These are phyloP conservation scores for Desmodesmus armatus DNA, from an alignment of 139 green algal species.

Conservation along the genomic window DNA sequence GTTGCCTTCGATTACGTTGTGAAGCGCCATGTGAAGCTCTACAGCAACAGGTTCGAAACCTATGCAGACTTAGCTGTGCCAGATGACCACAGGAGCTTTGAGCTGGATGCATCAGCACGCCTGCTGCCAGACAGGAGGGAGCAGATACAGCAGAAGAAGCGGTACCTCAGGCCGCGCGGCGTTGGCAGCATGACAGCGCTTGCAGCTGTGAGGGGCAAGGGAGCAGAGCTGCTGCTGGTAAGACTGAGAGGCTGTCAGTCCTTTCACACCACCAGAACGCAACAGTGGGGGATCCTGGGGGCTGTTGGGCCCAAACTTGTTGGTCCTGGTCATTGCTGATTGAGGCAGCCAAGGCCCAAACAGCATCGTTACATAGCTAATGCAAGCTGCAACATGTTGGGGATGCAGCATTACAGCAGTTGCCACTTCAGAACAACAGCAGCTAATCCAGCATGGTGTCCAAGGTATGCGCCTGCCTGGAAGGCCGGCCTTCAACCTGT, in stretches of 20 bases:
- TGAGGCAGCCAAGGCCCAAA: not conserved
- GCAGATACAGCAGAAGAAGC: not conserved
- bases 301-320: too few species aligned
- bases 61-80: not conserved
- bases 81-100: not conserved
- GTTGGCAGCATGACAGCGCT: conserved; percentile 19
- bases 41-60: conserved; percentile 9
- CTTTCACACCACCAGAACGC: too few species aligned
- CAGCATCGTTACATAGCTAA: too few species aligned
- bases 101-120: not conserved
- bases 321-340: too few species aligned
- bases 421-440: too few species aligned
- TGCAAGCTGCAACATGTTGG: too few species aligned
- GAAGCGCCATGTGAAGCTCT: conserved; percentile 3
- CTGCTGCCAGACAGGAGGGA: not conserved
- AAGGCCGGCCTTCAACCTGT: too few species aligned
- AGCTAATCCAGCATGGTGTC: too few species aligned
- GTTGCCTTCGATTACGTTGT: conserved; percentile 38
- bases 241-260: too few species aligned
- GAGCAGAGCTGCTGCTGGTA: conserved; percentile 29
- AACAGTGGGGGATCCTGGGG: too few species aligned
- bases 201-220: conserved; percentile 19
- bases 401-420: too few species aligned
- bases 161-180: conserved; percentile 15
- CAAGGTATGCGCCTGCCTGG: too few species aligned